phyloP scores from a whole-genome alignment of 2,329 filamentous ascomycete species.

The Talaromyces piceae region DNA sequence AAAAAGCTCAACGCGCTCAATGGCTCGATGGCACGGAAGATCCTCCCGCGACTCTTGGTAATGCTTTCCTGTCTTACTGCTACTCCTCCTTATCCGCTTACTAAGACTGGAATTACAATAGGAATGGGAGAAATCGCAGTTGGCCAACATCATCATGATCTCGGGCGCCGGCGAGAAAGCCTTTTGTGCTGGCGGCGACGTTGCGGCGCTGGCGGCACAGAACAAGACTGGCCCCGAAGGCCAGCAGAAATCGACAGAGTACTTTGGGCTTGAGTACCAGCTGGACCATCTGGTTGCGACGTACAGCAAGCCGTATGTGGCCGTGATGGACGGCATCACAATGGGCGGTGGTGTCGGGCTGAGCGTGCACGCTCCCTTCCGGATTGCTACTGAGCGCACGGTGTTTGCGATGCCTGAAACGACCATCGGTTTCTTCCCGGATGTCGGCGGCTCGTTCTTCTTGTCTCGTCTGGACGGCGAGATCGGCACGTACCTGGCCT shows the following conservation, averaged over 20 bases:
- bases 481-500: conserved; percentile 82
- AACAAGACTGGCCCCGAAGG: conserved; percentile 64
- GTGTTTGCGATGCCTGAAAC: conserved; percentile 98
- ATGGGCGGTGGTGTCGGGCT: conserved; percentile 97
- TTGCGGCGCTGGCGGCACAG: conserved; percentile 65
- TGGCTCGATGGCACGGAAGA: conserved; percentile 91
- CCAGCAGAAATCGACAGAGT: conserved; percentile 67
- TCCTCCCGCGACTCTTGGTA: conserved; percentile 69
- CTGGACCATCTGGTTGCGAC: conserved; percentile 93
- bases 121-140: conserved; percentile 91
- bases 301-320: conserved; percentile 85
- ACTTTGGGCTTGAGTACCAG: conserved; percentile 93
- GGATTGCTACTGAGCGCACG: conserved; percentile 92
- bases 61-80: neutral
- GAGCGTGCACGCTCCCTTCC: conserved; percentile 88
- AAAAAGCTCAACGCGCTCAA: conserved; percentile 88
- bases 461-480: conserved; percentile 79
- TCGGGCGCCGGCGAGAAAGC: conserved; percentile 81
- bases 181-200: conserved; percentile 91
- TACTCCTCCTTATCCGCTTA: neutral
- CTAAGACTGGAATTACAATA: conserved; percentile 16
- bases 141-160: conserved; percentile 87
- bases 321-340: conserved; percentile 95
- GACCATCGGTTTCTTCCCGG: conserved; percentile 96
- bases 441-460: conserved; percentile 95